phyloP scores from a whole-genome alignment of 2,329 filamentous ascomycete genomes.

The Claviceps sorghi region DNA sequence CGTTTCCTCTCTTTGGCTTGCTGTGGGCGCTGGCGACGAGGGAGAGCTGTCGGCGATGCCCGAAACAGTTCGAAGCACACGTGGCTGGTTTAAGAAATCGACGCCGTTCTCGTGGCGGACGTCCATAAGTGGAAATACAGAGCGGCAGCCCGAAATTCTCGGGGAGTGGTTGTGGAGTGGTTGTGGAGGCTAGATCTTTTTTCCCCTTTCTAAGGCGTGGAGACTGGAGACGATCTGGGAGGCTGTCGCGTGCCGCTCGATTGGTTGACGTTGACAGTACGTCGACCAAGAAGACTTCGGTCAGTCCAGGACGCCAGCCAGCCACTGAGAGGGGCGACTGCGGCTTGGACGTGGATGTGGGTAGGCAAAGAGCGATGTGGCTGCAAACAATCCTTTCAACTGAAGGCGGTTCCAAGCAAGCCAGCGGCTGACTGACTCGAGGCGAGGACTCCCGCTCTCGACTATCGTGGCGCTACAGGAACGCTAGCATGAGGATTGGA shows the following conservation, averaged over 20 bases:
- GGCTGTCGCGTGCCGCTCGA: background rate
- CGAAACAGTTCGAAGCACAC: background rate
- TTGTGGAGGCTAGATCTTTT: background rate
- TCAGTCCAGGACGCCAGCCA: background rate
- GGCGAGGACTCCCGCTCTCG: background rate
- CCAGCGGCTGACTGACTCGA: background rate
- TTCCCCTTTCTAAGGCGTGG: background rate
- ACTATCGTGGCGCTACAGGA: background rate
- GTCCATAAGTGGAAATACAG: background rate
- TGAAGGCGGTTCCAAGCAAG: background rate
- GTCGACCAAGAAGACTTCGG: background rate
- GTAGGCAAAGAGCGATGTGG: background rate
- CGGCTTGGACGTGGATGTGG: background rate
- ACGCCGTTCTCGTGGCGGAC: slow-evolving; percentile 1
- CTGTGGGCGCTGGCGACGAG: background rate
- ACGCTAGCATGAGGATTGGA: background rate
- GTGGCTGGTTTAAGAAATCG: background rate
- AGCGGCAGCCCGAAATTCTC: background rate
- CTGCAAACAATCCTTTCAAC: background rate
- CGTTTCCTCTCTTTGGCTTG: background rate
- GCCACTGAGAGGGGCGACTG: background rate
- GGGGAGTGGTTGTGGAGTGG: background rate
- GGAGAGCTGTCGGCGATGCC: background rate
- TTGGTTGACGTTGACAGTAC: background rate
- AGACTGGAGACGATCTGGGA: background rate